Evolutionary conservation across 768 basidiomycete genomes (phyloP), one percentile per base, ranked within the genome.

Genomic region (Trametes gibbosa): DNA sequence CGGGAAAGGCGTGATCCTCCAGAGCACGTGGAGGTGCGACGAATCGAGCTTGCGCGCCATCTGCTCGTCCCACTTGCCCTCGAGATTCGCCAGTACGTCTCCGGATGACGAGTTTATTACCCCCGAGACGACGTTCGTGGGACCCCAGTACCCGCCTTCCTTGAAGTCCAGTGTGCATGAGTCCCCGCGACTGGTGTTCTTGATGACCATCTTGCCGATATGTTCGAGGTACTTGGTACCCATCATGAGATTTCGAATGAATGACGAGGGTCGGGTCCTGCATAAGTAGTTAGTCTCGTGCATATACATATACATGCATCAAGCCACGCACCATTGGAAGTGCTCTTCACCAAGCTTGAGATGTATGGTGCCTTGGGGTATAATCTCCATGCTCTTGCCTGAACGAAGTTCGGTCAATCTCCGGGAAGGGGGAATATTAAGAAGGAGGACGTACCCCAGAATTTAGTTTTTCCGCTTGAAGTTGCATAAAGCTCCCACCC

Each of bases 211-310:
- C 69, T 87, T 82, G 25, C 92, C 92, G 40, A 80, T 81, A 66
- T 94, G 93, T 68, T 94, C 92, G 25, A 95, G 79, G 69, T 95
- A 95, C 68, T 94, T 94, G 24, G 90, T 88, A 10, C 93, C 93
- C 73, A 92, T 87, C 84, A 95, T 86, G 57, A 95, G 75, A 72
- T 94, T 94, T 60, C 92, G 78, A 78, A 94, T 85, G 73, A 94
- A 95, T 2, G 90, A 90, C 0, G 90, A 92, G 1, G 92, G 92
- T 63, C 88, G 90, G 47, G 82, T 87, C 92, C 92, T 92, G 65
- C 6, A 6, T 35, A 17, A 14, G n/a, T 25, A 34, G 4, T 13
- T 40, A 27, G 53, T 13, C 25, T 21, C 47, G 8, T 7, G 17
- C 16, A 14, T 23, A 21, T 21, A 6, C n/a, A 13, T 19, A 54